These are phyloP conservation scores for Camelina hispida DNA, from an alignment of 345 rosid species.

Conservation along the genomic window DNA sequence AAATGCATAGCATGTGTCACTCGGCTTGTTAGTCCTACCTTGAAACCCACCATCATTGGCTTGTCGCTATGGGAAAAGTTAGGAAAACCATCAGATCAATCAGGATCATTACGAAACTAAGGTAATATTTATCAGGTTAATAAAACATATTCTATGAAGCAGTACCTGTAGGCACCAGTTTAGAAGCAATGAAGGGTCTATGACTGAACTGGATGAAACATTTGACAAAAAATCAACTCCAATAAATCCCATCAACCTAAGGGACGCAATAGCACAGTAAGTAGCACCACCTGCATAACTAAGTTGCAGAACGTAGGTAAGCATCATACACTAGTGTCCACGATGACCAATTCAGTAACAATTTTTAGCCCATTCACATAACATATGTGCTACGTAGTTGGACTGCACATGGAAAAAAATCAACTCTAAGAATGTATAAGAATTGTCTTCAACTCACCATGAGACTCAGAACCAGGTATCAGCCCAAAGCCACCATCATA, in stretches of 20 bases:
- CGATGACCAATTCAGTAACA: background rate
- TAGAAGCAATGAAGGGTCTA: slow-evolving; percentile 59
- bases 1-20: slow-evolving; percentile 97
- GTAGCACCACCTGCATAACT: slow-evolving; percentile 93
- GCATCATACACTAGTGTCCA: slow-evolving; percentile 28
- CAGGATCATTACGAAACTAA: background rate
- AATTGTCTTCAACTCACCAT: slow-evolving; percentile 70
- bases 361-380: slow-evolving; percentile 3
- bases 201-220: slow-evolving; percentile 49
- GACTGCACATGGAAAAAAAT: background rate
- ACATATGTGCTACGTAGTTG: background rate
- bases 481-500: slow-evolving; percentile 99
- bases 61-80: slow-evolving; percentile 66
- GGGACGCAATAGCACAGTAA: slow-evolving; percentile 92
- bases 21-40: slow-evolving; percentile 84
- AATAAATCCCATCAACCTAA: slow-evolving; percentile 78
- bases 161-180: slow-evolving; percentile 82
- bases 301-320: slow-evolving; percentile 51
- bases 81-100: slow-evolving; percentile 5
- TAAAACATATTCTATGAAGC: background rate
- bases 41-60: slow-evolving; percentile 87
- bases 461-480: slow-evolving; percentile 92
- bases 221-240: slow-evolving; percentile 64
- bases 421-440: background rate
- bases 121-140: slow-evolving; percentile 1